These are phyloP conservation scores for Macrolepiota dolichaula DNA, from an alignment of 768 basidiomycete species.

Conservation along the genomic window DNA sequence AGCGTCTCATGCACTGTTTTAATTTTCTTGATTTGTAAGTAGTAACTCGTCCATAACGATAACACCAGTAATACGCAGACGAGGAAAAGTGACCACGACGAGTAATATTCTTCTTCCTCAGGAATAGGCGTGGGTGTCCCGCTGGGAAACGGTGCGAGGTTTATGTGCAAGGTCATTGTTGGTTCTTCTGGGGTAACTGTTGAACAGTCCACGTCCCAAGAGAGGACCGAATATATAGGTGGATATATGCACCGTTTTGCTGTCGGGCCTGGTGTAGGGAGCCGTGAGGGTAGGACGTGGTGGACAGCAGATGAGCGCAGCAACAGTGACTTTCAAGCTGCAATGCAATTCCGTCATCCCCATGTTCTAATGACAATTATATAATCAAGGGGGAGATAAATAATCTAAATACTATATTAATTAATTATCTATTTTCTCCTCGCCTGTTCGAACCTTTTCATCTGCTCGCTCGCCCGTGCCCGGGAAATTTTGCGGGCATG, in stretches of 20 bases:
- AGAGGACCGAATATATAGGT: background rate
- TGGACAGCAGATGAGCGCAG: background rate
- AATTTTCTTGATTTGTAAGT: conserved; percentile 95
- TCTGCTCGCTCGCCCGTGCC: conserved; percentile 2
- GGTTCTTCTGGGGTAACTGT: background rate
- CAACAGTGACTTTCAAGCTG: background rate
- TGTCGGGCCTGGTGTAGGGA: background rate
- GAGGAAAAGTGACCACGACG: conserved; percentile 91
- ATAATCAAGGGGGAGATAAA: background rate
- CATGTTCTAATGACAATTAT: background rate
- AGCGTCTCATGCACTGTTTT: conserved; percentile 94
- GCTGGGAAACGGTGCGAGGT: conserved; percentile 13
- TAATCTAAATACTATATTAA: background rate
- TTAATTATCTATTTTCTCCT: conserved; percentile 4
- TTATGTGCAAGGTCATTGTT: background rate
- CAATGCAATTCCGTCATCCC: conserved; percentile 1
- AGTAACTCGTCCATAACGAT: conserved; percentile 95
- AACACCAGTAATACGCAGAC: conserved; percentile 90
- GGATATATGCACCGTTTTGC: background rate
- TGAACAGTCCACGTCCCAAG: background rate
- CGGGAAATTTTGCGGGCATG: background rate
- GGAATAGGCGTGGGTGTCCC: conserved; percentile 36
- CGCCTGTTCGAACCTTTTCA: conserved; percentile 7
- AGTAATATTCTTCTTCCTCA: conserved; percentile 88
- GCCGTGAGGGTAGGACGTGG: background rate